phyloP scores from a whole-genome alignment of 2,329 filamentous ascomycete species.

The Graphiopsis chlorocephala region DNA sequence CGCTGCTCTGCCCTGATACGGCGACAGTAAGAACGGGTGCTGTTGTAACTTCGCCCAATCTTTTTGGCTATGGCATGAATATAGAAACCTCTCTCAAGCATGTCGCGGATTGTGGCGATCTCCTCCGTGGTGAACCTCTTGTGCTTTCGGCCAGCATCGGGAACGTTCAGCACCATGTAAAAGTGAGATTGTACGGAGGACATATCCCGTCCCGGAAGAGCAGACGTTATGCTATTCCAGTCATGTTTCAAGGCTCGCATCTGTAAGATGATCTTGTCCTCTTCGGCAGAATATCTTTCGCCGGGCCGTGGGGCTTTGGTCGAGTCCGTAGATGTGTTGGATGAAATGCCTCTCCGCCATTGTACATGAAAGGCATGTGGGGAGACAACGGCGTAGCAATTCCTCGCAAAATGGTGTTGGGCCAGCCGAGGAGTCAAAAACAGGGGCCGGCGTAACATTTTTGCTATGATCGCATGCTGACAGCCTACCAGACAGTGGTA shows the following conservation, averaged over 20 bases:
- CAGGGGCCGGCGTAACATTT: not conserved
- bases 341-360: not conserved
- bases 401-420: not conserved
- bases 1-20: no score
- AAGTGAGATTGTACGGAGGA: not conserved
- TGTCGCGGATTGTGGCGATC: not conserved
- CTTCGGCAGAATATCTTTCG: not conserved
- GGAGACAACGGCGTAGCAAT: not conserved
- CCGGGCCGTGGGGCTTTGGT: not conserved
- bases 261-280: not conserved
- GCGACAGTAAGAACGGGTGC: not conserved
- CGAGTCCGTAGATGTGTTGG: not conserved
- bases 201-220: not conserved
- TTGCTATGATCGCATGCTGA: not conserved
- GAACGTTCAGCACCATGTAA: not conserved
- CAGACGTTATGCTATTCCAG: not conserved
- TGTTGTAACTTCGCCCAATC: not conserved
- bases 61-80: not conserved
- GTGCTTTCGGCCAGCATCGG: not conserved
- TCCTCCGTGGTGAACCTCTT: not conserved
- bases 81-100: not conserved
- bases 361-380: not conserved
- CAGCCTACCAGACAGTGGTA: not conserved
- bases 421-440: not conserved
- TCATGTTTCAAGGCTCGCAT: not conserved